Conservation (phyloP, 1,284 basidiomycete genomes). For the Pascua sp. region DNA sequence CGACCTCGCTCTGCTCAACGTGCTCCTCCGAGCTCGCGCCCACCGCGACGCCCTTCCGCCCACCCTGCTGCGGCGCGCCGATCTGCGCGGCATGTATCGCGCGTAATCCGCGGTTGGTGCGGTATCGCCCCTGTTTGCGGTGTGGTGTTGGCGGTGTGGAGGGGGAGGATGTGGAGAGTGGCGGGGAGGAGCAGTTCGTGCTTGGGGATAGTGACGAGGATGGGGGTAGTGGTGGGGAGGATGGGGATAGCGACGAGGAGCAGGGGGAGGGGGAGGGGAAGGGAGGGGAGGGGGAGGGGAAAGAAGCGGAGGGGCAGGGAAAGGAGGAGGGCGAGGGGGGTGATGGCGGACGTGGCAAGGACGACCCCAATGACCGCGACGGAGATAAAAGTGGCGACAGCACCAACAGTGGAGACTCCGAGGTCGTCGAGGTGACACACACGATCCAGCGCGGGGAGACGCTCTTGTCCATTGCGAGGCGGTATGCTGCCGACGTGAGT, state of each 20-base stretch:
- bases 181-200: constrained; percentile 3
- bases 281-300: not conserved
- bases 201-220: constrained; percentile 19
- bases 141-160: constrained; percentile 25
- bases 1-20: constrained; percentile 24
- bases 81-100: constrained; percentile 37
- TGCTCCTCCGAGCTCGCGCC: constrained; percentile 29
- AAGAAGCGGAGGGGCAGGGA: not conserved
- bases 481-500: constrained; percentile 41
- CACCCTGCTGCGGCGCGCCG: constrained; percentile 36
- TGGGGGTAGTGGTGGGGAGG: not conserved
- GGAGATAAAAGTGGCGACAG: too few relatives aligned
- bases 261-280: not conserved
- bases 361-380: too few relatives aligned
- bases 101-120: constrained; percentile 36
- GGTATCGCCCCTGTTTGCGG: constrained; percentile 40
- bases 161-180: not conserved
- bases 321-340: constrained; percentile 16
- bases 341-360: too few relatives aligned
- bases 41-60: constrained; percentile 15
- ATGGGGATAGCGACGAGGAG: not conserved
- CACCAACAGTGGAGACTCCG: too few relatives aligned
- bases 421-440: constrained; percentile 35
- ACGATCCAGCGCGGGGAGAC: constrained; percentile 28
- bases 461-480: constrained; percentile 28